Conservation (phyloP, 176 grass and related monocot genomes). For the Oryza longistaminata region DNA sequence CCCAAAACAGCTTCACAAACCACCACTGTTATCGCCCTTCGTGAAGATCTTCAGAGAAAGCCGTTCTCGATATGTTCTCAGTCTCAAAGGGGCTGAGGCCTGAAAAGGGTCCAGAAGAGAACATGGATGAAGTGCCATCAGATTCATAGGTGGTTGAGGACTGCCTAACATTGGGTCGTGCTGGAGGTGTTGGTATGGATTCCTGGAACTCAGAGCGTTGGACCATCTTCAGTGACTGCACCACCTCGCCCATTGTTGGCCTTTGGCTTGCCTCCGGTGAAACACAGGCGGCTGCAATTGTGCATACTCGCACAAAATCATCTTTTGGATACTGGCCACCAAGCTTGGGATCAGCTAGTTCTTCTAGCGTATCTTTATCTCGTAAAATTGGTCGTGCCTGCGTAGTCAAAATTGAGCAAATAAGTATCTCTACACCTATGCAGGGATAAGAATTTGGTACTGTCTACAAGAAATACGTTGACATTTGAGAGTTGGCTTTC, state of each 20-base stretch:
- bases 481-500: not conserved
- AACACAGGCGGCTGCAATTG: constrained; percentile 96
- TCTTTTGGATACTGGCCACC: constrained; percentile 75
- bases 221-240: constrained; percentile 99
- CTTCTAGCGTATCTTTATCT: constrained; percentile 81
- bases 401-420: constrained; percentile 13
- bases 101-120: constrained; percentile 95
- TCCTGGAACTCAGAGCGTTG: constrained; percentile 84
- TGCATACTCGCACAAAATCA: constrained; percentile 93
- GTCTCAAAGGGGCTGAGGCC: constrained; percentile 89
- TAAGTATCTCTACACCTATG: not conserved
- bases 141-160: constrained; percentile 73
- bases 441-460: not conserved
- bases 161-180: constrained; percentile 54
- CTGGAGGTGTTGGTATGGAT: constrained; percentile 52
- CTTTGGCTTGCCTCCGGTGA: constrained; percentile 87
- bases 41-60: constrained; percentile 96
- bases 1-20: constrained; percentile 29
- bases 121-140: constrained; percentile 94
- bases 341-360: constrained; percentile 77
- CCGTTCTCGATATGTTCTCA: constrained; percentile 70
- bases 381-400: constrained; percentile 89
- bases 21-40: constrained; percentile 74
- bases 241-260: constrained; percentile 97
- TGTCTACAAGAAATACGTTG: not conserved